Evolutionary conservation across 805 yeast species (phyloP).

Genomic region (Naumovozyma castellii): DNA sequence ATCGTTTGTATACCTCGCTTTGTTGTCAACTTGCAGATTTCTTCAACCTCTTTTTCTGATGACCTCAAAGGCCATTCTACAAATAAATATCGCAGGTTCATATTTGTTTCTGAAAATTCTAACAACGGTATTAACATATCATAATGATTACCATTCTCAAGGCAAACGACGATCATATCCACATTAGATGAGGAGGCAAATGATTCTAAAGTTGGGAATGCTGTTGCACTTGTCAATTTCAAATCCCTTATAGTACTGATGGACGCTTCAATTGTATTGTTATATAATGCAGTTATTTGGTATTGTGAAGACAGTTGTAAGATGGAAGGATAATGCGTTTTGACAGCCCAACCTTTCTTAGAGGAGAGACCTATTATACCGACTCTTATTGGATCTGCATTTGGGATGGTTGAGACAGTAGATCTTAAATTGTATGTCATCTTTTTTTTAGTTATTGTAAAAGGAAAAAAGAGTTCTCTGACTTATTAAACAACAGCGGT

Average conservation of each 20-base stretch:
- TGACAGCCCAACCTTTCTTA: constrained; percentile 14
- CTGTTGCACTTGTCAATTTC: constrained; percentile 9
- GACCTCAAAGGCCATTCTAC: constrained; percentile 17
- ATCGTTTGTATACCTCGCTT: constrained; percentile 11
- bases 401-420: constrained; percentile 1
- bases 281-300: constrained; percentile 11
- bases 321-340: constrained; percentile 14
- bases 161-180: constrained; percentile 14
- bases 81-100: constrained; percentile 8
- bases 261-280: constrained; percentile 8
- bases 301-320: constrained; percentile 12
- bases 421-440: constrained; percentile 6
- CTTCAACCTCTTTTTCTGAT: constrained; percentile 9
- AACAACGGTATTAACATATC: constrained; percentile 6
- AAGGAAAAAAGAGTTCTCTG: too few species aligned
- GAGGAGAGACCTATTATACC: constrained; percentile 14
- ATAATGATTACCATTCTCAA: constrained; percentile 9
- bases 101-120: constrained; percentile 3
- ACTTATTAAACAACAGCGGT: too few species aligned
- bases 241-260: constrained; percentile 9
- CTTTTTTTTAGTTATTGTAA: too few species aligned
- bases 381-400: constrained; percentile 5
- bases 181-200: constrained; percentile 8
- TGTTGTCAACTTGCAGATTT: constrained; percentile 7
- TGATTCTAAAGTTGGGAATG: constrained; percentile 9